Evolutionary conservation across 768 basidiomycete genomes (phyloP).

Genomic region (Tulasnella sp.): DNA sequence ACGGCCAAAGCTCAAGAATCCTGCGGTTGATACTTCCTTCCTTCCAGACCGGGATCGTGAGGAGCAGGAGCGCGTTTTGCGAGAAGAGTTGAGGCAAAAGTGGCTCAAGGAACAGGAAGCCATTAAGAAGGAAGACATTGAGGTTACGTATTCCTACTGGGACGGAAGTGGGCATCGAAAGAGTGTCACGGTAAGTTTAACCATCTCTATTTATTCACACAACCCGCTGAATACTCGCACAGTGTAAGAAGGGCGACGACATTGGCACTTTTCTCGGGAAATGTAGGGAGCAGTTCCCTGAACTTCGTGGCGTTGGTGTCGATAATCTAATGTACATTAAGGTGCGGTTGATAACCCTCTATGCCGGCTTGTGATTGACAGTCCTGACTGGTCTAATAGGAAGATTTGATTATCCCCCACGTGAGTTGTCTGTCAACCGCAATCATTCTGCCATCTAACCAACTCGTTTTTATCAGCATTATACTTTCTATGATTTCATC

Average conservation of each 20-base stretch:
- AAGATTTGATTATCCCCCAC: constrained; percentile 97
- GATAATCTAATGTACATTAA: constrained; percentile 99
- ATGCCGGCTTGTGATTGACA: not conserved
- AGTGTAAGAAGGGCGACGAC: constrained; percentile 98
- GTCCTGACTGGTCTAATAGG: constrained; percentile 53
- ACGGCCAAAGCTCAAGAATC: constrained; percentile 88
- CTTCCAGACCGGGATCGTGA: constrained; percentile 97
- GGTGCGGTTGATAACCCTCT: constrained; percentile 49
- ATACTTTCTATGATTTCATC: constrained; percentile 98
- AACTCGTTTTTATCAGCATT: constrained; percentile 60
- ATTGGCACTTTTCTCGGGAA: constrained; percentile 88
- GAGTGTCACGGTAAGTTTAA: constrained; percentile 72
- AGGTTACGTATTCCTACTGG: constrained; percentile 97
- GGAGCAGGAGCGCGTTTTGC: constrained; percentile 83
- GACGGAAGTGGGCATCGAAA: constrained; percentile 97
- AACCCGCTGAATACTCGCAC: constrained; percentile 31
- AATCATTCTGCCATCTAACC: not conserved
- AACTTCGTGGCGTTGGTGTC: constrained; percentile 83
- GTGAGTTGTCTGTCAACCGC: constrained; percentile 51
- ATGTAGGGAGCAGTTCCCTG: constrained; percentile 90
- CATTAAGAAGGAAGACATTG: constrained; percentile 74
- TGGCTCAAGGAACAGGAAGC: constrained; percentile 79
- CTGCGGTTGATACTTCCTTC: constrained; percentile 96
- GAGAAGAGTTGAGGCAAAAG: constrained; percentile 85
- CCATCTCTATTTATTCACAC: not conserved